A percentile compares a stretch with the other conserved stretches of the same genome.
phyloP scores from a whole-genome alignment of 306 rosid genomes.

The Oemleria cerasiformis region DNA sequence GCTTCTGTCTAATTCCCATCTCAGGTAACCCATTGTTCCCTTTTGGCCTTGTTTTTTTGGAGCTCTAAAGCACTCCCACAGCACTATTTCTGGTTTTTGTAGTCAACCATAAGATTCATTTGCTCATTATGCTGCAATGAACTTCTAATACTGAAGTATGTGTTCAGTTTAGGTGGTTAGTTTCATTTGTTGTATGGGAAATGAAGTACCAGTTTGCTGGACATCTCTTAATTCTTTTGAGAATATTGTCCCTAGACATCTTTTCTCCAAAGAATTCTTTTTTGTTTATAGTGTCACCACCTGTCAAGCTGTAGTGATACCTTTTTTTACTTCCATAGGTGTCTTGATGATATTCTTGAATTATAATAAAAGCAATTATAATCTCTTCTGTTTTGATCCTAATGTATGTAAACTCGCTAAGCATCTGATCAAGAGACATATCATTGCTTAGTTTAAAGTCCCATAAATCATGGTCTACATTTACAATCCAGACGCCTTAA shows the following conservation, averaged over 20 bases:
- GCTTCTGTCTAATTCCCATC: no score
- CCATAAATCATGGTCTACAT: background rate
- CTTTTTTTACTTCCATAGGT: background rate
- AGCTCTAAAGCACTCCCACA: no score
- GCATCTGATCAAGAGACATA: background rate
- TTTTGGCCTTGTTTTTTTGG: no score
- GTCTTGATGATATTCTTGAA: background rate
- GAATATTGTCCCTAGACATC: background rate
- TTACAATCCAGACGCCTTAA: background rate
- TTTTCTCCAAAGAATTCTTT: background rate
- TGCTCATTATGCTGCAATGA: no score
- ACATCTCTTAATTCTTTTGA: background rate
- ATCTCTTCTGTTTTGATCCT: background rate
- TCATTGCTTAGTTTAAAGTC: background rate
- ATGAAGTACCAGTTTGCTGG: background rate
- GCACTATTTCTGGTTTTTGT: no score
- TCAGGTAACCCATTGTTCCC: no score
- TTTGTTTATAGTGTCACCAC: background rate
- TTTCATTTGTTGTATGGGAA: background rate
- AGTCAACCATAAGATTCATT: no score
- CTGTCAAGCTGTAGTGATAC: background rate
- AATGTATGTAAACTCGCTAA: background rate
- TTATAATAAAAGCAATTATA: background rate
- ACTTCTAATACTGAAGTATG: no score
- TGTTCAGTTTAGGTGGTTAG: background rate